phyloP scores from a whole-genome alignment of 163 green algal genomes.

The Scenedesmus sp. region DNA sequence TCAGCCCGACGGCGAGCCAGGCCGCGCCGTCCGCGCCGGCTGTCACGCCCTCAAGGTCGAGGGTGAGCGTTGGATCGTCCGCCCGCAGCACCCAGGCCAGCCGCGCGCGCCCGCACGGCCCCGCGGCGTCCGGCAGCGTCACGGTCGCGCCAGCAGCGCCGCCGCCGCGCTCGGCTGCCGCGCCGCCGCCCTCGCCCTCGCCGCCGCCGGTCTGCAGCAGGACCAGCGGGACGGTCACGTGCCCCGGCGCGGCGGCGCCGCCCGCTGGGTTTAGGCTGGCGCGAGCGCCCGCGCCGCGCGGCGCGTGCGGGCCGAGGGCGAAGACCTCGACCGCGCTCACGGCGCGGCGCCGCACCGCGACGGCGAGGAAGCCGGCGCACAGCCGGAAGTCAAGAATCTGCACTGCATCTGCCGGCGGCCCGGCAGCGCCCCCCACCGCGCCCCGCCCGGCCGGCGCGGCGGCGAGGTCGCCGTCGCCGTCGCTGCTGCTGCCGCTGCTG shows the following conservation, averaged over 20 bases:
- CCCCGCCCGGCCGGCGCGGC: not conserved
- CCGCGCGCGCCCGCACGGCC: not conserved
- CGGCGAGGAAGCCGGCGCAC: slow-evolving; percentile 14
- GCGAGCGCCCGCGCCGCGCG: too few species aligned
- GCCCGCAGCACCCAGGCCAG: slow-evolving; percentile 13
- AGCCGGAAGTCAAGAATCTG: not conserved
- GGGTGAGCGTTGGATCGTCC: slow-evolving; percentile 25
- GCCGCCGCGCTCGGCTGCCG: slow-evolving; percentile 10
- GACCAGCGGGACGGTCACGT: too few species aligned
- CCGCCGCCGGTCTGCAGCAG: slow-evolving; percentile 1
- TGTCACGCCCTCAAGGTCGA: not conserved
- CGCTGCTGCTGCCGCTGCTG: not conserved
- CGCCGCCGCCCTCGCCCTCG: too few species aligned
- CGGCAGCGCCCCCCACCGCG: not conserved
- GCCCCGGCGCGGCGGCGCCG: too few species aligned
- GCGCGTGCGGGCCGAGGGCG: not conserved
- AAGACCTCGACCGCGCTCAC: slow-evolving; percentile 18
- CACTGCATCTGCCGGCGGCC: not conserved
- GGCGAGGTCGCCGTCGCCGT: not conserved
- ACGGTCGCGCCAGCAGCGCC: not conserved
- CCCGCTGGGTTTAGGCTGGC: too few species aligned
- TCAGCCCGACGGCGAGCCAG: slow-evolving; percentile 20
- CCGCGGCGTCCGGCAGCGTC: not conserved
- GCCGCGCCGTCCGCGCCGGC: slow-evolving; percentile 5
- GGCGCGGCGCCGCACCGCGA: slow-evolving; percentile 7